Base-by-base conservation (phyloP, 2,329 filamentous ascomycete species). In the Nothopassalora personata region DNA sequence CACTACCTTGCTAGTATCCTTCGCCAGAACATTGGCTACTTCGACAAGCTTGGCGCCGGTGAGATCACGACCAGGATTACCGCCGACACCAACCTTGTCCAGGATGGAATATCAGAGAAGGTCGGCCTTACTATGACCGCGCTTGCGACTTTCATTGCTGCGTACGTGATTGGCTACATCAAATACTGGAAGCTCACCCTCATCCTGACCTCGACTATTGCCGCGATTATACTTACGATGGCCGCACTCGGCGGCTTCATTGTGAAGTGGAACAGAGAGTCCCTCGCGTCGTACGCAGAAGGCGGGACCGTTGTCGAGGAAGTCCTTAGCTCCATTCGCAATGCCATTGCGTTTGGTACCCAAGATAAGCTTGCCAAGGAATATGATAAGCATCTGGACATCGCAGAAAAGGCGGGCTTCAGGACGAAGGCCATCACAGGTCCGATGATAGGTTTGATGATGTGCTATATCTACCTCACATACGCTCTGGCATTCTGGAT, bases 21-120 rank as follows among this genome's bases (percentile, higher is more conserved):
- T 78, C 85, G 85, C 61, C 91, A 96, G 72, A 96, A 96, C 72
- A 93, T 96, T 72, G 91, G 85, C 49, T 96, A 90, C 74, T 96
- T 95, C 75, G 94, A 97, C 74, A 94, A 94, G 70, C 82, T 96
- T 13, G 93, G 92, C 54, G 89, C 91, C 34, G 92, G 93, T 59
- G 94, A 97, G 75, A 90, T 97, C 61, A 96, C 92, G 0, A 96
- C 92, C 1, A 87, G 92, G 64, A 96, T 97, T 67, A 97, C 93
- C 0, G 88, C 92, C 10, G 93, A 97, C 73, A 96, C 91, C 48
- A 97, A 96, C 69, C 79, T 96, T 55, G 87, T 97, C 57, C 93
- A 97, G 73, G 92, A 96, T 66, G 93, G 91, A 58, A 91, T 99
- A 49, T 95, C 90, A 0, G 90, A 96, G 74, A 96, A 96, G 77